Evolutionary conservation across 73 alveolate genomes (phyloP).

Genomic region (Paramecium sexaurelia): DNA sequence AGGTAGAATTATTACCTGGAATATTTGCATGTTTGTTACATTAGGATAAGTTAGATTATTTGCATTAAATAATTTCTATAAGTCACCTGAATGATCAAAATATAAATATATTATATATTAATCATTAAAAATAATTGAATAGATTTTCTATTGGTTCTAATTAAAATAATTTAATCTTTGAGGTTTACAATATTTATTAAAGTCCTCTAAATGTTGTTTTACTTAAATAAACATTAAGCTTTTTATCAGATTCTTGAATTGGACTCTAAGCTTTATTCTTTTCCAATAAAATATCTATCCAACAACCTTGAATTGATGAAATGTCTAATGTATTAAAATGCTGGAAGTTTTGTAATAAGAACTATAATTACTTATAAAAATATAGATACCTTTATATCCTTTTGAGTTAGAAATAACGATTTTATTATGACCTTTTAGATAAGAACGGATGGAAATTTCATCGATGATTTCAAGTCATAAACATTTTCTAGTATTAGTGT

Average conservation of each 20-base stretch:
- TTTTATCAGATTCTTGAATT: not conserved
- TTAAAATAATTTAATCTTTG: not conserved
- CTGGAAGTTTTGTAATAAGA: not conserved
- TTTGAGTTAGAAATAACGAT: not conserved
- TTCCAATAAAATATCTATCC: not conserved
- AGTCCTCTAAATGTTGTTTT: not conserved
- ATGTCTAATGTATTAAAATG: not conserved
- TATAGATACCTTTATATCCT: not conserved
- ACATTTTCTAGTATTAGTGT: not conserved
- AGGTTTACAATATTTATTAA: not conserved
- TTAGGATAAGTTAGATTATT: constrained; percentile 70
- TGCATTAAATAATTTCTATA: constrained; percentile 2
- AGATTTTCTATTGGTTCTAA: not conserved
- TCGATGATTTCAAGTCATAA: not conserved
- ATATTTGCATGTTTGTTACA: constrained; percentile 73
- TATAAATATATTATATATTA: not conserved
- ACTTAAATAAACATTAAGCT: not conserved
- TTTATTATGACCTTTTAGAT: not conserved
- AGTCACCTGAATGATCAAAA: not conserved
- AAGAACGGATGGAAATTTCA: not conserved
- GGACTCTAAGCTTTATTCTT: not conserved
- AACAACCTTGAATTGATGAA: not conserved
- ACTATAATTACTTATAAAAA: not conserved
- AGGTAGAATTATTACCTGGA: constrained; percentile 75
- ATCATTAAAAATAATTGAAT: constrained; percentile 17